These are phyloP conservation scores for Corinectria fuckeliana DNA, from an alignment of 2,329 filamentous ascomycete genomes.

Conservation along the genomic window DNA sequence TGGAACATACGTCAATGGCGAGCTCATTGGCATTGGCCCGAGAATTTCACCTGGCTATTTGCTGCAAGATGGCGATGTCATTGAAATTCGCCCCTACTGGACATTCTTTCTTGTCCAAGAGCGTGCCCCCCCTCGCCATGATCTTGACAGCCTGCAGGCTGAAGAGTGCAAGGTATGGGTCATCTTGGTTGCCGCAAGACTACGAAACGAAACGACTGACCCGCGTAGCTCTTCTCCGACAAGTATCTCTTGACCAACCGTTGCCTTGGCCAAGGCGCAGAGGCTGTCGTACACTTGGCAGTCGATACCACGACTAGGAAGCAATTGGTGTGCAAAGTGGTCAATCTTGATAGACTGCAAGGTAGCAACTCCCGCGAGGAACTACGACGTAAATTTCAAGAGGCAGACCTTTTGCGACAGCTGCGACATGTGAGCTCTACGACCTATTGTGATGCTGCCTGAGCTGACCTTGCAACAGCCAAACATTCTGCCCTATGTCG, in stretches of 20 bases:
- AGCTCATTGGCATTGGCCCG: slow-evolving; percentile 49
- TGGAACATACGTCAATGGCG: slow-evolving; percentile 60
- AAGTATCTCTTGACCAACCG: slow-evolving; percentile 44
- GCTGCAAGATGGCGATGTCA: slow-evolving; percentile 57
- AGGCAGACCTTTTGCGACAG: slow-evolving; percentile 59
- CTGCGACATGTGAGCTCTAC: slow-evolving; percentile 57
- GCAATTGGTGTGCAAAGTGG: slow-evolving; percentile 74
- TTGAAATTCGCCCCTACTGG: slow-evolving; percentile 51
- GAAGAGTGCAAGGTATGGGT: slow-evolving; percentile 42
- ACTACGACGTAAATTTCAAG: slow-evolving; percentile 51
- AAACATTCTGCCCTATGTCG: slow-evolving; percentile 59
- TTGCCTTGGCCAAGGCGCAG: slow-evolving; percentile 47
- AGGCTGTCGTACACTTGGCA: slow-evolving; percentile 47
- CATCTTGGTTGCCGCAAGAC: too few relatives aligned
- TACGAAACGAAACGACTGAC: neutral
- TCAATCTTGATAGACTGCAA: slow-evolving; percentile 53
- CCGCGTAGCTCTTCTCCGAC: slow-evolving; percentile 41
- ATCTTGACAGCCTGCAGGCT: slow-evolving; percentile 40
- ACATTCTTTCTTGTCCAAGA: slow-evolving; percentile 44
- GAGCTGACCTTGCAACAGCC: slow-evolving; percentile 48
- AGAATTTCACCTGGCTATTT: slow-evolving; percentile 52
- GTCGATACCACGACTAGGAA: slow-evolving; percentile 57
- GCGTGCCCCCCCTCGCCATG: slow-evolving; percentile 28
- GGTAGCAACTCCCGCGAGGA: slow-evolving; percentile 36
- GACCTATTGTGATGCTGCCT: neutral